Evolutionary conservation across 75 land plant species (phyloP).

Genomic region (Cupressus sempervirens): DNA sequence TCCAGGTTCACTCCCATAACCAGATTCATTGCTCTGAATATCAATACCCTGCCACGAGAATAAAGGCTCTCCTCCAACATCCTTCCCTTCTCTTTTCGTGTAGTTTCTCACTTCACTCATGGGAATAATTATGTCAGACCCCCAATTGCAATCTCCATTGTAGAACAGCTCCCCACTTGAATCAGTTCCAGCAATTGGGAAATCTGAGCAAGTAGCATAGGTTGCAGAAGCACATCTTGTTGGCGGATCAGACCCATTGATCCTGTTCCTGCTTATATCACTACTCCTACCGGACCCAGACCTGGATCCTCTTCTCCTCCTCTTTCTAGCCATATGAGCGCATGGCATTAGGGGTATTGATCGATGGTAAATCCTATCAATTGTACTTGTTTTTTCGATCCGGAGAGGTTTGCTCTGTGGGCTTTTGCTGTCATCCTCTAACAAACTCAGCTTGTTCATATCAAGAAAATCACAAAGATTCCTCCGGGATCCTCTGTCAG

Average conservation of each 20-base stretch:
- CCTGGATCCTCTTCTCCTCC: constrained; percentile 58
- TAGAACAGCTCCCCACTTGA: constrained; percentile 89
- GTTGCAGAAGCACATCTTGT: constrained; percentile 42
- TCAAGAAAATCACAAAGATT: constrained; percentile 22
- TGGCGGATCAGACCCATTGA: constrained; percentile 48
- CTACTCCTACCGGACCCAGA: constrained; percentile 78
- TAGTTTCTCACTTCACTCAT: constrained; percentile 38
- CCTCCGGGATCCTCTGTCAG: constrained; percentile 34
- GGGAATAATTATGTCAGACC: constrained; percentile 33
- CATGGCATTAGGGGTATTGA: constrained; percentile 14
- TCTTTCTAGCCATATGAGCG: constrained; percentile 42
- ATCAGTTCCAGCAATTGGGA: constrained; percentile 64
- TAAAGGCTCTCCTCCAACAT: constrained; percentile 9
- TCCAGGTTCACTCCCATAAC: constrained; percentile 86
- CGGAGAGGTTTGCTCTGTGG: neutral
- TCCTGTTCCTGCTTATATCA: constrained; percentile 46
- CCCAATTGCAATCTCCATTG: constrained; percentile 52
- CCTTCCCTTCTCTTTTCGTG: constrained; percentile 25
- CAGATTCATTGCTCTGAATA: constrained; percentile 54
- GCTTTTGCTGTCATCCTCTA: constrained; percentile 20
- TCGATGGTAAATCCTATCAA: constrained; percentile 27
- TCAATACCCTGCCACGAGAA: constrained; percentile 31
- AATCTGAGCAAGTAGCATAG: constrained; percentile 66
- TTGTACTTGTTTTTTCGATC: neutral
- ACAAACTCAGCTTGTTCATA: constrained; percentile 36